Conservation (phyloP, 768 basidiomycete species). For the Termitomyces sp. region DNA sequence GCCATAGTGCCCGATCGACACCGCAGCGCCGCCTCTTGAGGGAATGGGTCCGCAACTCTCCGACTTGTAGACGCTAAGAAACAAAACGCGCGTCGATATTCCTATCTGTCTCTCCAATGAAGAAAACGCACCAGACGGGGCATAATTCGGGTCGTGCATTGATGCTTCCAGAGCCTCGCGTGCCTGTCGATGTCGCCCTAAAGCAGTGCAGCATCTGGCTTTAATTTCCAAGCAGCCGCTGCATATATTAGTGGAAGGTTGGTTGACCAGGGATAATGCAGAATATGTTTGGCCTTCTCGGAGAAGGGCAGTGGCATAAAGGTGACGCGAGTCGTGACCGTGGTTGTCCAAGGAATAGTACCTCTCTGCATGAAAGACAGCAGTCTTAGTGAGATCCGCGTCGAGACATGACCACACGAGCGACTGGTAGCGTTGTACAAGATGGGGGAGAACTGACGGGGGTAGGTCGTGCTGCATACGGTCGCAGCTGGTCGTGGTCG, state of each 20-base stretch:
- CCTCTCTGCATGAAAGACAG: slow-evolving; percentile 86
- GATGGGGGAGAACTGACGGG: slow-evolving; percentile 45
- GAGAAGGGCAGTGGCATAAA: slow-evolving; percentile 76
- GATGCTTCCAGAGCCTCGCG: slow-evolving; percentile 64
- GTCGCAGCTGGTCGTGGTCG: slow-evolving; percentile 24
- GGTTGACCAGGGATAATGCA: slow-evolving; percentile 64
- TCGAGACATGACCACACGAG: slow-evolving; percentile 85
- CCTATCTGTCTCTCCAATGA: not conserved
- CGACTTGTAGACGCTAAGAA: slow-evolving; percentile 47
- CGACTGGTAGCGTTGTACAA: slow-evolving; percentile 63
- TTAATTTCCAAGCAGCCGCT: slow-evolving; percentile 77
- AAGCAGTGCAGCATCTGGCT: slow-evolving; percentile 62
- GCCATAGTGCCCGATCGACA: slow-evolving; percentile 78
- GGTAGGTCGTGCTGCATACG: slow-evolving; percentile 56
- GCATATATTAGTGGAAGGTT: slow-evolving; percentile 55
- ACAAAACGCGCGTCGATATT: slow-evolving; percentile 7
- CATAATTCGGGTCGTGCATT: slow-evolving; percentile 44
- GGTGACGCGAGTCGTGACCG: slow-evolving; percentile 79
- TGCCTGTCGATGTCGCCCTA: slow-evolving; percentile 77
- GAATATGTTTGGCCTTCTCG: slow-evolving; percentile 68
- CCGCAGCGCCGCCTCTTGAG: slow-evolving; percentile 68
- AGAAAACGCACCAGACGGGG: slow-evolving; percentile 50
- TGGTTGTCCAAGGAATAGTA: slow-evolving; percentile 66
- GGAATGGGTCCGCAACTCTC: slow-evolving; percentile 52
- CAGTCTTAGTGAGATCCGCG: slow-evolving; percentile 70